Evolutionary conservation across 148 eudicot species (phyloP).

Genomic region (Rheum nobile): DNA sequence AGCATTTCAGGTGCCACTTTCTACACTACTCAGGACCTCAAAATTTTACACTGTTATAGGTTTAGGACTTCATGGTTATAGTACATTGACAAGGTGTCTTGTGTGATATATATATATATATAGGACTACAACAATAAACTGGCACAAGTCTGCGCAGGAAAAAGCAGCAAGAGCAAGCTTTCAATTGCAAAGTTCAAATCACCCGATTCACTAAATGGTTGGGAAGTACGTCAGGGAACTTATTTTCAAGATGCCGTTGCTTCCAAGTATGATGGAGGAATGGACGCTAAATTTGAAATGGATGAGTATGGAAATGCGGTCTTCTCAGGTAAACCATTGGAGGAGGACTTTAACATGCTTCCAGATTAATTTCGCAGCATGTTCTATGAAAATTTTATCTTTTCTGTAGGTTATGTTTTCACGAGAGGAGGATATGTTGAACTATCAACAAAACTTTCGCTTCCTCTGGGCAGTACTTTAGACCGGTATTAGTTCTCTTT

Average conservation of each 20-base stretch:
- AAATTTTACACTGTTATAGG: neutral
- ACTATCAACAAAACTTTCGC: slow-evolving; percentile 67
- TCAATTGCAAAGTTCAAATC: slow-evolving; percentile 79
- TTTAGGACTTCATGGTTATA: neutral
- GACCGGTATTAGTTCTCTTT: slow-evolving; percentile 49
- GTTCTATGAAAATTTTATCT: neutral
- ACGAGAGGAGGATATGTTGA: slow-evolving; percentile 92
- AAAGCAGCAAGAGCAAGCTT: slow-evolving; percentile 98
- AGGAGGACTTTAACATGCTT: neutral
- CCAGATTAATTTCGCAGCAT: slow-evolving; percentile 4
- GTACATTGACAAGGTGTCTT: neutral
- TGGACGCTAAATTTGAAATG: slow-evolving; percentile 74
- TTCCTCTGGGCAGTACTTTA: slow-evolving; percentile 79
- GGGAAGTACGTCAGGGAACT: slow-evolving; percentile 81
- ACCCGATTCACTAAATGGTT: slow-evolving; percentile 53
- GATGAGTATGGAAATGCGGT: slow-evolving; percentile 60
- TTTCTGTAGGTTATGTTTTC: slow-evolving; percentile 65
- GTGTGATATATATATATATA: neutral
- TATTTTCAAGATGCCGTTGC: slow-evolving; percentile 79
- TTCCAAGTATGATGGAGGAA: slow-evolving; percentile 84
- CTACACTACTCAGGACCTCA: neutral
- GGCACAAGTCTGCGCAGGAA: slow-evolving; percentile 90
- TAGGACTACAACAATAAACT: slow-evolving; percentile 85
- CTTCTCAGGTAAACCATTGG: slow-evolving; percentile 60
- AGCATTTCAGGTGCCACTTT: slow-evolving; percentile 66